Base-by-base conservation (phyloP, 805 yeast genomes). In the Lachancea waltii region DNA sequence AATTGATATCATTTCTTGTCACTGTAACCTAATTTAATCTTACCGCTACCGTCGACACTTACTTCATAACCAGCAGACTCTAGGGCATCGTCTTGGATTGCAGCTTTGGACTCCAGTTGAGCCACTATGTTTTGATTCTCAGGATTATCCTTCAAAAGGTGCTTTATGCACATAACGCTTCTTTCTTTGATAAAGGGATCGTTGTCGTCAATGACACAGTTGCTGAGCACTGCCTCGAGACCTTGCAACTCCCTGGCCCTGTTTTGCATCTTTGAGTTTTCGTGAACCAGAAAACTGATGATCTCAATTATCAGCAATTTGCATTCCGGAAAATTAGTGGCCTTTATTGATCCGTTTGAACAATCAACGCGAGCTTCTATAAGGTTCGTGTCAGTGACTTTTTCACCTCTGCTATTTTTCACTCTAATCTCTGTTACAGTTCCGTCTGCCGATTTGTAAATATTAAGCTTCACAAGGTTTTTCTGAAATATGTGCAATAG, bases 161-260 rank as follows among this genome's bases (percentile, higher is more conserved):
- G 79, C 50, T 80, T 75, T 20, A 92, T 56, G 52, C 96, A 85
- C 5, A 90, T 62, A 23, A 92, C 83, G 1, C 95, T 73, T 43
- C 90, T 65, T 53, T 90, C 98, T 47, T 85, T 81, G 40, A 84
- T 80, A 42, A 72, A 90, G 0, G 97, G 97, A 56, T 92, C 94
- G 54, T 84, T 77, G 31, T 79, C 80, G 57, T 90, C 97, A 36
- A 92, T 78, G 27, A 82, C 75, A 63, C 97, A 89, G 45, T 80
- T 81, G 6, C 89, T 81, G 17, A 90, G 64, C 0, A 89, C 69
- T 14, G 85, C 60, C 37, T 78, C 85, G 10, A 90, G 57, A 0
- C 86, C 95, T 32, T 81, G 84, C 1, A 67, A 48, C 20, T 71
- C 72, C 33, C 97, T 65, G 24, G 84, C 65, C 30, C 62, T 55